Evolutionary conservation across 2,329 filamentous ascomycete species (phyloP).

Genomic region (Tolypocladium capitatum): DNA sequence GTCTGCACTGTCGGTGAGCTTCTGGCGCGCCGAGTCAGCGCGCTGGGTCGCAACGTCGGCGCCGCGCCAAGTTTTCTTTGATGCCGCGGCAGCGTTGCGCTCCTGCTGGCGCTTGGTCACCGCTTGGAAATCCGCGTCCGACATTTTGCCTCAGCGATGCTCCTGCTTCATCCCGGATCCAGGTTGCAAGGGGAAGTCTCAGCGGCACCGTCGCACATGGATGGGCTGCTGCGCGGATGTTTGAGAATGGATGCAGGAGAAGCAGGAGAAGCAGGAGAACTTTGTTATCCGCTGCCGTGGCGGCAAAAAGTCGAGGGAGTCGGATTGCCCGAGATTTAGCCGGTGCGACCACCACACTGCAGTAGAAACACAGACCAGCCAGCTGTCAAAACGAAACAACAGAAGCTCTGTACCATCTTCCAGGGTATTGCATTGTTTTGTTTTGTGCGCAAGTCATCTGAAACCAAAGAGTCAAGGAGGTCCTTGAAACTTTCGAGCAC

Average conservation of each 20-base stretch:
- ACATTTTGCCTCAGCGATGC: constrained; percentile 37
- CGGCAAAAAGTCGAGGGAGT: constrained; percentile 18
- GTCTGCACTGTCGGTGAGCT: constrained; percentile 80
- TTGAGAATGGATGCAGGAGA: constrained; percentile 6
- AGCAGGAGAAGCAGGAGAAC: too few species aligned
- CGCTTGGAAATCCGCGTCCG: constrained; percentile 73
- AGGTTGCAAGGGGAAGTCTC: constrained; percentile 21
- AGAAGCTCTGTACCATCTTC: background rate
- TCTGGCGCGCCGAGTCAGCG: constrained; percentile 81
- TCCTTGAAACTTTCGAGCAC: background rate
- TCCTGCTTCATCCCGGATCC: constrained; percentile 29
- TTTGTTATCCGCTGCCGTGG: constrained; percentile 8
- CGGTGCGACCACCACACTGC: constrained; percentile 5
- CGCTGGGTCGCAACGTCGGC: constrained; percentile 71
- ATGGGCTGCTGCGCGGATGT: constrained; percentile 11
- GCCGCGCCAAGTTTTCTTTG: constrained; percentile 69
- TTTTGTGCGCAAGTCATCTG: background rate
- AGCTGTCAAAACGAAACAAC: background rate
- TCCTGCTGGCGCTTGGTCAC: constrained; percentile 83
- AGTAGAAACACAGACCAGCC: background rate
- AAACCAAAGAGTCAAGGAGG: background rate
- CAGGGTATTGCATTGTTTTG: background rate
- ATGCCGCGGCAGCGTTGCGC: constrained; percentile 68
- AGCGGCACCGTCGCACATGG: constrained; percentile 24
- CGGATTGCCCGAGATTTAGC: constrained; percentile 18